Conservation (phyloP, 1,139 yeast species). For the Sugiyamaella japonica region DNA sequence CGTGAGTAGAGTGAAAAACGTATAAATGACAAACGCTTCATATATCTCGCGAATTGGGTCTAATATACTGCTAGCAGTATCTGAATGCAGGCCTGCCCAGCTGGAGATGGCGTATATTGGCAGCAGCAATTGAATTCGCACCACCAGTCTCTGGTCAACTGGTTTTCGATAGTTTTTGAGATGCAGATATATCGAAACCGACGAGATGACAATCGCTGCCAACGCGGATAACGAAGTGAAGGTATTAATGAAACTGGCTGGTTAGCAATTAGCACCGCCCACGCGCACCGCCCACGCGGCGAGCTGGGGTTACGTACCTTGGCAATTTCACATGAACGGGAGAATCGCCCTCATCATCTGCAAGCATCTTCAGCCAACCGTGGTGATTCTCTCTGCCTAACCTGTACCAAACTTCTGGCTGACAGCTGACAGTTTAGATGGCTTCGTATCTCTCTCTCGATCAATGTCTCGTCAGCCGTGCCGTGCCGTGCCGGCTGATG, state of each 20-base stretch:
- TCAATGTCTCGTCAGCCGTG: neutral
- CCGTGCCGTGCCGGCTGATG: neutral
- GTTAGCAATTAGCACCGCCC: neutral
- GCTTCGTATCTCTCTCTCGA: neutral
- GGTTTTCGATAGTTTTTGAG: slow-evolving; percentile 81
- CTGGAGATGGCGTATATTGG: slow-evolving; percentile 57
- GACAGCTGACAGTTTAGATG: neutral
- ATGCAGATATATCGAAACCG: slow-evolving; percentile 52
- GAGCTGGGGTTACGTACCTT: neutral
- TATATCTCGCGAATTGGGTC: slow-evolving; percentile 86
- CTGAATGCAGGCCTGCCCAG: slow-evolving; percentile 56
- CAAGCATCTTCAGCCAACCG: neutral
- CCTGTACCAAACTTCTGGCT: too few relatives aligned
- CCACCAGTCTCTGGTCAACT: slow-evolving; percentile 78
- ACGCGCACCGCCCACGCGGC: neutral
- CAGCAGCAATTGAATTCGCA: slow-evolving; percentile 64
- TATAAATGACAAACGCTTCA: slow-evolving; percentile 94
- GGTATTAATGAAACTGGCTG: neutral
- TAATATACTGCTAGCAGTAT: slow-evolving; percentile 49
- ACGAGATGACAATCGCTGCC: slow-evolving; percentile 46
- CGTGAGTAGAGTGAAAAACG: slow-evolving; percentile 81
- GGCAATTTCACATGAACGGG: slow-evolving; percentile 6
- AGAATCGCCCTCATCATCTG: neutral
- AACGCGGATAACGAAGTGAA: slow-evolving; percentile 29
- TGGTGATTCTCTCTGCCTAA: neutral